Percentiles rank a stretch among this genome's conserved stretches.
These are phyloP conservation scores for Chlorencoelia australis DNA, from an alignment of 2,329 filamentous ascomycete genomes.

Conservation along the genomic window DNA sequence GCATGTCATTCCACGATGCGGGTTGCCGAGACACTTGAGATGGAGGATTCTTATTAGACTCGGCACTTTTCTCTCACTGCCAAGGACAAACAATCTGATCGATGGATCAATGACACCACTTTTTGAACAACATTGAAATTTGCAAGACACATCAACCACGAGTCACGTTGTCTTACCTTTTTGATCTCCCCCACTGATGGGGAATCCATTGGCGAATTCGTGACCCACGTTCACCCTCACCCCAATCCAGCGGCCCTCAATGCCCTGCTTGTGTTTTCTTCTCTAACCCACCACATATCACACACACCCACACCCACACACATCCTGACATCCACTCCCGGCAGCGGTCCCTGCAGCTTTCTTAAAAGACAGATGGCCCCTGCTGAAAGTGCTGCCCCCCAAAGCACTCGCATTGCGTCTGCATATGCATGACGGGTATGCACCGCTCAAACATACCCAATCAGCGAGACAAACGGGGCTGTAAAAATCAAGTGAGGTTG, in stretches of 20 bases:
- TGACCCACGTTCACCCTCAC: constrained; percentile 25
- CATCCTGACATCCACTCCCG: constrained; percentile 19
- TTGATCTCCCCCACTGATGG: constrained; percentile 8
- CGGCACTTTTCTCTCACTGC: too few species aligned
- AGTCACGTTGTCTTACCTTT: constrained; percentile 20
- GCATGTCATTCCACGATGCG: constrained; percentile 15
- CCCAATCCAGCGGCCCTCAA: constrained; percentile 20
- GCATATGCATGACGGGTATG: constrained; percentile 20
- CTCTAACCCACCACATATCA: constrained; percentile 6
- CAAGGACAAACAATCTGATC: too few species aligned
- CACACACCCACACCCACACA: constrained; percentile 8
- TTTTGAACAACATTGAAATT: too few species aligned
- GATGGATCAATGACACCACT: too few species aligned
- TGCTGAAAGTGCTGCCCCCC: constrained; percentile 17
- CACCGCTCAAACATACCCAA: constrained; percentile 19
- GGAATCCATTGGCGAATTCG: constrained; percentile 26
- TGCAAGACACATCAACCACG: too few species aligned
- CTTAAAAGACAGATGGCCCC: constrained; percentile 19
- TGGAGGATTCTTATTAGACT: too few species aligned
- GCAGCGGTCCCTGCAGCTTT: constrained; percentile 25
- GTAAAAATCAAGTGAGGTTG: too few species aligned
- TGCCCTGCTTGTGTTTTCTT: constrained; percentile 5
- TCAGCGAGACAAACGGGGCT: constrained; percentile 15
- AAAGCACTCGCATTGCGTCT: constrained; percentile 23
- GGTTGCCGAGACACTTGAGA: constrained; percentile 19